A percentile compares a stretch with the other conserved stretches of the same genome.
Evolutionary conservation across 2,329 filamentous ascomycete species (phyloP).

Genomic region (Coniochaeta prunicola): DNA sequence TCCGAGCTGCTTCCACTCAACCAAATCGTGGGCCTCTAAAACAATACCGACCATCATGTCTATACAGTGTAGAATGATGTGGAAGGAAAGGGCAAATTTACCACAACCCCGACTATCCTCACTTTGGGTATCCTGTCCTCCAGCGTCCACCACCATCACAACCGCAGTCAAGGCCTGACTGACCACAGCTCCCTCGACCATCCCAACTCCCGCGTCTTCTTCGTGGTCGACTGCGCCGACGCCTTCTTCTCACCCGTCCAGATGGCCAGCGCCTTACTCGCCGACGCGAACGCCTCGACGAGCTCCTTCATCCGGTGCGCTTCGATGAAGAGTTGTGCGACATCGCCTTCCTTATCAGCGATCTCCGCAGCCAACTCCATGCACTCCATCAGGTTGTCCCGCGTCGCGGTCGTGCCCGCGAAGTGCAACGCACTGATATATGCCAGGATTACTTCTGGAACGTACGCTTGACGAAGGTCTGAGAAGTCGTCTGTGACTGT

Average conservation of each 20-base stretch:
- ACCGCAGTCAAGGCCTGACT: constrained; percentile 32
- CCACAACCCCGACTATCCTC: neutral
- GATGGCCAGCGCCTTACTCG: constrained; percentile 63
- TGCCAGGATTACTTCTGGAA: constrained; percentile 79
- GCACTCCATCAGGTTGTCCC: constrained; percentile 71
- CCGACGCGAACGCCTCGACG: constrained; percentile 67
- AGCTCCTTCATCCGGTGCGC: constrained; percentile 67
- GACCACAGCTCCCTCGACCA: constrained; percentile 59
- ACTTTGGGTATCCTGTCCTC: neutral
- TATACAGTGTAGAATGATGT: neutral
- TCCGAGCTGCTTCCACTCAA: neutral
- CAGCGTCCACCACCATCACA: neutral
- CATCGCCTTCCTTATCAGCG: constrained; percentile 61
- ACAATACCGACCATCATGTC: neutral
- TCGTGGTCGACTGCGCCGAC: constrained; percentile 39
- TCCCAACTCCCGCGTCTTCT: constrained; percentile 54
- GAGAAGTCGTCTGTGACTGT: constrained; percentile 53
- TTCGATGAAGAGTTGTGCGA: constrained; percentile 57
- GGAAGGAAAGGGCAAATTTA: neutral
- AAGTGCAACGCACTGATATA: constrained; percentile 78
- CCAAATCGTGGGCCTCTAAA: neutral
- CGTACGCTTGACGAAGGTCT: constrained; percentile 65
- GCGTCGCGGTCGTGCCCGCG: constrained; percentile 64
- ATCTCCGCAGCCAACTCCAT: constrained; percentile 79
- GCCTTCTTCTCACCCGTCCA: constrained; percentile 47